These are phyloP conservation scores for Phytophthora litchii DNA, from an alignment of 352 stramenopile species.

Conservation along the genomic window DNA sequence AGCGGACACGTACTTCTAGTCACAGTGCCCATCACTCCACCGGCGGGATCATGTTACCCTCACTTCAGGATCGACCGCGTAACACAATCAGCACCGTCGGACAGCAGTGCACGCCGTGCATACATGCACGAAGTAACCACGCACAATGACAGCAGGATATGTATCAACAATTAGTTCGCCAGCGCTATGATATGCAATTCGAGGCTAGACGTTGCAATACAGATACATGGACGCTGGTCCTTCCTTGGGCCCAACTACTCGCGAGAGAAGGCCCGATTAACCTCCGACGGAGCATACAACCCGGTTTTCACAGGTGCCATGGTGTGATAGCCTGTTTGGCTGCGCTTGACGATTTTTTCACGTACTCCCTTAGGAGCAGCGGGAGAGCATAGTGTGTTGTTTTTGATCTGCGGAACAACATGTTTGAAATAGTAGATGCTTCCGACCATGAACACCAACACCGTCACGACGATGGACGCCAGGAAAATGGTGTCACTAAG, in stretches of 20 bases:
- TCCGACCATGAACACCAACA: constrained; percentile 55
- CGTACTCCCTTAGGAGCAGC: constrained; percentile 29
- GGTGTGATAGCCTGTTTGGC: constrained; percentile 12
- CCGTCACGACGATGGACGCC: constrained; percentile 56
- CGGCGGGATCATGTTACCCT: constrained; percentile 5
- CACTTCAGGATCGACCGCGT: not conserved
- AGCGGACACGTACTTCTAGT: constrained; percentile 10
- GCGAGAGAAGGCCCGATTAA: constrained; percentile 10
- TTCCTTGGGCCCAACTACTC: not conserved
- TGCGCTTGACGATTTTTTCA: constrained; percentile 37
- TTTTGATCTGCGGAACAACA: constrained; percentile 36
- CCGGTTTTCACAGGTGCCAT: constrained; percentile 19
- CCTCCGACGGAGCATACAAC: constrained; percentile 10
- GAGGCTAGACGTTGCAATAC: not conserved
- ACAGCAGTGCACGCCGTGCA: not conserved
- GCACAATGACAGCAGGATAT: too few species aligned
- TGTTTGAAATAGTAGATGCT: constrained; percentile 49
- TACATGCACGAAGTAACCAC: too few species aligned
- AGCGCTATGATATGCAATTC: constrained; percentile 3
- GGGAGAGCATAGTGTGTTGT: constrained; percentile 23
- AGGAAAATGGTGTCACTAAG: constrained; percentile 56
- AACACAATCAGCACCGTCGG: constrained; percentile 7
- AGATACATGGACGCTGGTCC: not conserved
- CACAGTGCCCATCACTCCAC: not conserved
- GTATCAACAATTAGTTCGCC: too few species aligned